Conservation (phyloP, 192 early-diverging fungal species). For the Glomus cerebriforme region DNA sequence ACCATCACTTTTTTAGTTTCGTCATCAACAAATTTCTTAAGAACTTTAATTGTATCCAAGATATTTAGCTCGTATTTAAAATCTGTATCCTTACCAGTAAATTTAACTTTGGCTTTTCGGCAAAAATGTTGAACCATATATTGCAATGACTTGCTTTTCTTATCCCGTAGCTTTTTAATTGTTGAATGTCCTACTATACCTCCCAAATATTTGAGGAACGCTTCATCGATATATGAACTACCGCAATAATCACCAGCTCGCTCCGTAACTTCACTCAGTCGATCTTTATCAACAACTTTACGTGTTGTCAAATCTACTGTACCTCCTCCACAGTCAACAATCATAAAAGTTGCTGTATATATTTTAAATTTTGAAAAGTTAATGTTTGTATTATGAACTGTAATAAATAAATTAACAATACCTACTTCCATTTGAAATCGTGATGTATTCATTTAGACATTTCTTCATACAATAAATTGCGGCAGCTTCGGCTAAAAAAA, state of each 20-base stretch:
- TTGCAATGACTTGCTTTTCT: neutral
- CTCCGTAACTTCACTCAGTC: constrained; percentile 49
- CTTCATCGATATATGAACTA: constrained; percentile 47
- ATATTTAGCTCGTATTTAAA: neutral
- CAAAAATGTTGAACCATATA: constrained; percentile 10
- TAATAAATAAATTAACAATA: too few species aligned
- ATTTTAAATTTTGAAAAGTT: too few species aligned
- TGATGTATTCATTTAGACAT: neutral
- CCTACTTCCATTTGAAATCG: neutral
- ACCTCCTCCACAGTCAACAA: constrained; percentile 48
- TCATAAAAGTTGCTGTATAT: constrained; percentile 34
- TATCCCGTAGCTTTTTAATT: neutral
- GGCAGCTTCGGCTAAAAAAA: constrained; percentile 11
- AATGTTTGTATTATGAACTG: too few species aligned
- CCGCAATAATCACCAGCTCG: constrained; percentile 53
- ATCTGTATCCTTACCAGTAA: neutral
- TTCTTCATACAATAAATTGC: neutral
- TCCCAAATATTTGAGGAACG: neutral
- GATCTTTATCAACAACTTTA: neutral
- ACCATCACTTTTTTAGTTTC: neutral
- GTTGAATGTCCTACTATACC: neutral
- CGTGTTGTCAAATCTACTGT: constrained; percentile 40
- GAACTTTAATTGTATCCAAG: neutral
- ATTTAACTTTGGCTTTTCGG: neutral
- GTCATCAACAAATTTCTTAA: neutral